Evolutionary conservation across 148 eudicot genomes (phyloP).

Genomic region (Oxyria digyna): DNA sequence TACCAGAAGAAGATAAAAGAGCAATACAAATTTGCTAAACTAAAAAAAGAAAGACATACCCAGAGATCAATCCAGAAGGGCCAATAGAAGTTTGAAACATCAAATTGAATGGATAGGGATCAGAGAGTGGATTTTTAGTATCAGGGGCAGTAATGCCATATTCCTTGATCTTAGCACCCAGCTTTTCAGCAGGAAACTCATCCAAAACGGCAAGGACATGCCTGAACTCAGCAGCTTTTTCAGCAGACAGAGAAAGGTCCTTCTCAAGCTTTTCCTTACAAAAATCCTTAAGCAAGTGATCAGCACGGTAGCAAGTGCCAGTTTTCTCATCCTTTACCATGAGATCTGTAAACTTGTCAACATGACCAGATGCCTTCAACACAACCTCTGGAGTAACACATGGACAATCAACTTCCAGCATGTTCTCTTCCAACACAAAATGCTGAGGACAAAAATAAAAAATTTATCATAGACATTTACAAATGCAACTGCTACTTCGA

Average conservation of each 20-base stretch:
- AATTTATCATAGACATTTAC: background rate
- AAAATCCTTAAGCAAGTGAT: conserved; percentile 85
- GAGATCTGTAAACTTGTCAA: conserved; percentile 93
- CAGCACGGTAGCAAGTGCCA: conserved; percentile 83
- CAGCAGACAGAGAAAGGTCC: conserved; percentile 44
- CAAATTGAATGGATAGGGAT: conserved; percentile 85
- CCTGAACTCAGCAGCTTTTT: conserved; percentile 56
- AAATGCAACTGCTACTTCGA: too few species aligned
- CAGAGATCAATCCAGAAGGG: conserved; percentile 66
- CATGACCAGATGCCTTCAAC: conserved; percentile 92
- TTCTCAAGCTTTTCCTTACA: conserved; percentile 90
- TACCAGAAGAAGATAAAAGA: background rate
- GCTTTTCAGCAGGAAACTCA: conserved; percentile 69
- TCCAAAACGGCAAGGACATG: conserved; percentile 77
- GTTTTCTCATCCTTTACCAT: conserved; percentile 95
- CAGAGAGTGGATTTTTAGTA: conserved; percentile 80
- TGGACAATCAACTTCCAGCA: conserved; percentile 96
- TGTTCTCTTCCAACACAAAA: conserved; percentile 89
- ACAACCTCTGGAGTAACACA: conserved; percentile 97
- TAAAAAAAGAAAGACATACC: conserved; percentile 26
- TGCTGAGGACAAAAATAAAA: conserved; percentile 31
- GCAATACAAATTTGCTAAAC: background rate
- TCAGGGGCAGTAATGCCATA: conserved; percentile 85
- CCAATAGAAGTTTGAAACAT: conserved; percentile 98
- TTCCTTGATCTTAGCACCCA: conserved; percentile 83